phyloP scores from a whole-genome alignment of 169 alveolate genomes.

The Besnoitia besnoiti region DNA sequence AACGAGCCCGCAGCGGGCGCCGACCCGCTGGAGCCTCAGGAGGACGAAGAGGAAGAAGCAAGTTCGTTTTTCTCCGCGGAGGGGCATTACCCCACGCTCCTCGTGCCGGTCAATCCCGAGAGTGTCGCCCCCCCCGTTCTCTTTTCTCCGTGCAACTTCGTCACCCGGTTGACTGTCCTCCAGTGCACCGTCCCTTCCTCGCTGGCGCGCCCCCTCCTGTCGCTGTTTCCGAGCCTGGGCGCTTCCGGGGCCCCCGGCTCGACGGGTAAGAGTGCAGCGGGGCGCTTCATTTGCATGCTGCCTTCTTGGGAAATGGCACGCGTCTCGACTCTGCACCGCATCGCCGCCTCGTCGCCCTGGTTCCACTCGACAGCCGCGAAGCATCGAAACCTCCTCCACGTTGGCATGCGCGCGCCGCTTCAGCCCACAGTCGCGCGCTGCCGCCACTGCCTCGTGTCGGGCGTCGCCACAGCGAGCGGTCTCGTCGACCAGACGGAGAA shows the following conservation, averaged over 20 bases:
- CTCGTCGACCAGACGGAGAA: neutral
- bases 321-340: slow-evolving; percentile 7
- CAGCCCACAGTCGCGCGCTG: slow-evolving; percentile 58
- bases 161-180: slow-evolving; percentile 48
- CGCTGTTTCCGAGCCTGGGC: slow-evolving; percentile 19
- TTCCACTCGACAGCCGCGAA: slow-evolving; percentile 39
- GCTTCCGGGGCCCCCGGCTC: slow-evolving; percentile 13
- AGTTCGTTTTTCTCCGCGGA: slow-evolving; percentile 22
- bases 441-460: slow-evolving; percentile 48
- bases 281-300: neutral
- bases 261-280: slow-evolving; percentile 2
- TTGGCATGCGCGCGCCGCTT: slow-evolving; percentile 37
- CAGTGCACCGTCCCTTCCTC: slow-evolving; percentile 29
- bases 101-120: slow-evolving; percentile 42
- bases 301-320: slow-evolving; percentile 52
- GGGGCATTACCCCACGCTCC: slow-evolving; percentile 34
- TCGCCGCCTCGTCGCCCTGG: slow-evolving; percentile 57
- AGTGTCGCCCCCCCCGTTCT: slow-evolving; percentile 7
- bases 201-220: slow-evolving; percentile 49
- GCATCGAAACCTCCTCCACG: slow-evolving; percentile 25
- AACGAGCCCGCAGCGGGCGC: neutral
- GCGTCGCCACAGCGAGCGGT: slow-evolving; percentile 38
- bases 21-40: neutral
- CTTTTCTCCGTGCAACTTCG: slow-evolving; percentile 63
- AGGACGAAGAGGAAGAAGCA: slow-evolving; percentile 26